Evolutionary conservation across 2,329 filamentous ascomycete genomes (phyloP), one percentile per base, ranked within the genome.

Genomic region (Phyllosticta capitalensis): DNA sequence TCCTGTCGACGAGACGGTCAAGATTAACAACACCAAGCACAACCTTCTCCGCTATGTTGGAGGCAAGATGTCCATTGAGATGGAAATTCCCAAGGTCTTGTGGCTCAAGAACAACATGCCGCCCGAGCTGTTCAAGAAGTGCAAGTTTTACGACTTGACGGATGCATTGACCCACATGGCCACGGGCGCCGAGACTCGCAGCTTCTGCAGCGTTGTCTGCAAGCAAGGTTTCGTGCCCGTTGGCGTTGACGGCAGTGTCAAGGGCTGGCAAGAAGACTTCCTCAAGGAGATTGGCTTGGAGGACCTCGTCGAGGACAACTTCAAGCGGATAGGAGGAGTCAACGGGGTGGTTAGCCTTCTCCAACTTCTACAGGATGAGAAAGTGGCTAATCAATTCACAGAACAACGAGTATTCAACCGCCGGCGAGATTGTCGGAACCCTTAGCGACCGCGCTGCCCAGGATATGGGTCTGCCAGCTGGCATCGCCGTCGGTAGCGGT

Each of bases 21-120:
- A 89, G 76, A 95, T 99, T 78, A 99, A 99, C 73, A 84, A 85
- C 58, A 97, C 94, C 2, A 82, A 86, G 57, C 94, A 99, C 79
- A 94, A 95, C 73, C 80, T 99, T 58, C 83, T 99, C 61, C 88
- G 91, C 69, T 99, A 99, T 71, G 94, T 99, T 19, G 94, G 94
- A 66, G 94, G 94, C 64, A 92, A 88, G 72, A 99, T 99, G 94
- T 96, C 90, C 72, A 92, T 96, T 65, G 94, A 99, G 79, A 99
- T 99, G 94, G 94, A 99, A 74, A 95, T 99, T 59, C 94, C 94
- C 64, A 99, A 99, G 77, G 90, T 96, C 1, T 81, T 97, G 61
- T 99, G 94, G 94, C 81, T 99, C 70, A 97, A 97, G 82, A 96
- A 96, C 75, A 84, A 97, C 76, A 97, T 99, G 94, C 88, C 94